Conservation (phyloP, 768 basidiomycete genomes). For the Leccinum fibrillosum region DNA sequence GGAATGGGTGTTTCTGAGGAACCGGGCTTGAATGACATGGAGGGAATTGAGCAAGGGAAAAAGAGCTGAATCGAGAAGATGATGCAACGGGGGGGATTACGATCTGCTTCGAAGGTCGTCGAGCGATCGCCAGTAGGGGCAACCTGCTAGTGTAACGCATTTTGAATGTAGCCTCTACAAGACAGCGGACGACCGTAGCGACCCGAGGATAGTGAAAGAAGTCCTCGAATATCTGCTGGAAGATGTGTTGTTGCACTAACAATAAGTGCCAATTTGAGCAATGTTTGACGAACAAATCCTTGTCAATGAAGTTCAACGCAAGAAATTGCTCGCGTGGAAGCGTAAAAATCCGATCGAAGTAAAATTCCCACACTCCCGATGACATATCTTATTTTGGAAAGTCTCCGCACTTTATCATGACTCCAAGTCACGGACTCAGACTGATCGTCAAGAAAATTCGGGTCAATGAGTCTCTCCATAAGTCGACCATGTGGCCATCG, state of each 20-base stretch:
- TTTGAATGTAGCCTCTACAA: background rate
- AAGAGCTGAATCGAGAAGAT: background rate
- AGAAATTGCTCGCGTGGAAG: background rate
- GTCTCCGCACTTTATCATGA: conserved; percentile 4
- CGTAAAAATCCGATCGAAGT: too few species aligned
- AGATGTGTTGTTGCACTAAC: background rate
- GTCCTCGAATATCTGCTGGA: background rate
- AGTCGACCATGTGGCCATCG: too few species aligned
- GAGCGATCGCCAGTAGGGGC: background rate
- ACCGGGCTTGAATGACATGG: background rate
- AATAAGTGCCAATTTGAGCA: background rate
- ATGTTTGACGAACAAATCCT: background rate
- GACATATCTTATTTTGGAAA: conserved; percentile 22
- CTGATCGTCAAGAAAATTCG: background rate
- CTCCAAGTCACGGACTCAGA: too few species aligned
- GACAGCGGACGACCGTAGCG: too few species aligned
- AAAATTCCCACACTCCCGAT: conserved; percentile 17
- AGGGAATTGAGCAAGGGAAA: background rate
- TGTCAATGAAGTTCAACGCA: too few species aligned
- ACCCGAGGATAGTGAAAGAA: background rate
- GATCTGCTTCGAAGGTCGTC: conserved; percentile 1
- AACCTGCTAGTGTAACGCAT: conserved; percentile 7
- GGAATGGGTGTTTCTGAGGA: background rate
- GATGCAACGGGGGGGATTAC: background rate
- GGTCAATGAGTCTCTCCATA: too few species aligned